Evolutionary conservation across 345 rosid genomes (phyloP), one percentile per base, ranked within the genome.

Genomic region (Hibiscus syriacus): DNA sequence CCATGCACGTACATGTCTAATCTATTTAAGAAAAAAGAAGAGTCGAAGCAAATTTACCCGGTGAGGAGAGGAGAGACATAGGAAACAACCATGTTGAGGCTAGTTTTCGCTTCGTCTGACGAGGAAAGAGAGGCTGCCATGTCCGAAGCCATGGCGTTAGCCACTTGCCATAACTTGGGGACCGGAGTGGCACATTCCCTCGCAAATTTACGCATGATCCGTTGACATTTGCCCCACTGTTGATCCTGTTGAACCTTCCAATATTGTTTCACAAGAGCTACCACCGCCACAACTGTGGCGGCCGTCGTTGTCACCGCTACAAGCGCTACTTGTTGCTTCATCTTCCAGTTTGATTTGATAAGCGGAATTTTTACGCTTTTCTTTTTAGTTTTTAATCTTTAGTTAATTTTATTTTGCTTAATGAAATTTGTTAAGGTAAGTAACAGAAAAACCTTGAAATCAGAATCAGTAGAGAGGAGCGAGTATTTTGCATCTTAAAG

Each of bases 161-260:
- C 79, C 49, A 81, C 74, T 70, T 73, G 55, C 83, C 79, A 77
- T 4, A 83, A 82, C 63, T 66, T 72, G 22, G 80, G 53, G 4
- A 75, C 80, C 0, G 87, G 83, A 17, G 85, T 79, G 23, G 80
- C 85, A 16, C 85, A 72, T 61, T 81, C 82, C 65, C 70, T 67
- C 0, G 85, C 77, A 12, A 81, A 75, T 53, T 77, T 75, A 13
- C 79, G 70, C 11, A 83, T 4, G 12, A 83, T 79, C 5, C 70
- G 60, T 30, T 81, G 78, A 2, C 79, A 55, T 22, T 72, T 52
- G 69, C 65, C 74, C 73, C 76, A 69, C 17, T 69, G 68, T 7
- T 69, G 27, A 48, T 79, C 79, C 55, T 58, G 72, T 22, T 65
- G 73, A 27, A 19, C 48, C 55, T 67, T 70, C 80, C 74, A 55